Percentiles rank a stretch among this genome's conserved stretches.
phyloP scores from a whole-genome alignment of 148 eudicot genomes.

The Persicaria maculosa region DNA sequence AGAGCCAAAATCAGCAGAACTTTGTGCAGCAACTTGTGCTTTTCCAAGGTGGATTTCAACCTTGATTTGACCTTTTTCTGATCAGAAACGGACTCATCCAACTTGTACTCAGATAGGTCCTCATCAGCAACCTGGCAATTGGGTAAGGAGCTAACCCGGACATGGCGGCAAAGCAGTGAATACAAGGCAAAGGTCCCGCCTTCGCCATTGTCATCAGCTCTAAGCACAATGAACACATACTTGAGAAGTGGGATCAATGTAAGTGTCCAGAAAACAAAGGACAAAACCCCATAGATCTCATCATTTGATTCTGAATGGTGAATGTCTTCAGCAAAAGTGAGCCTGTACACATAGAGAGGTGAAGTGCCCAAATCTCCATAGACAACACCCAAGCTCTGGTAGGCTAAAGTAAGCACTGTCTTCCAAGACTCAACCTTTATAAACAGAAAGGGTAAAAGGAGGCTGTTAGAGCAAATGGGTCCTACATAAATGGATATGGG shows the following conservation, averaged over 20 bases:
- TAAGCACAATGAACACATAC: constrained; percentile 64
- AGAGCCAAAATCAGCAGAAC: constrained; percentile 52
- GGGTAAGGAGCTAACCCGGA: constrained; percentile 50
- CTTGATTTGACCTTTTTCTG: constrained; percentile 26
- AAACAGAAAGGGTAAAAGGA: neutral
- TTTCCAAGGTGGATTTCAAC: constrained; percentile 50
- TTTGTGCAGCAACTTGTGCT: constrained; percentile 37
- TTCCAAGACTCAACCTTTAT: constrained; percentile 56
- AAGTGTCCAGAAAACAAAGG: constrained; percentile 68
- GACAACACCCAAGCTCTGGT: constrained; percentile 72
- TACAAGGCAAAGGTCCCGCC: constrained; percentile 80
- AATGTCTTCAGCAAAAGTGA: constrained; percentile 72
- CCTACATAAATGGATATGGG: neutral
- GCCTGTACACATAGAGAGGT: constrained; percentile 62
- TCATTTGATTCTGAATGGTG: constrained; percentile 64
- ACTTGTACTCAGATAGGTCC: constrained; percentile 55
- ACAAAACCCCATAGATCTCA: constrained; percentile 60
- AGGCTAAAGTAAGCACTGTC: constrained; percentile 50
- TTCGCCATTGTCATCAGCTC: constrained; percentile 80
- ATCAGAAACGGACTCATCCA: constrained; percentile 22
- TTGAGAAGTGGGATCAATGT: constrained; percentile 64
- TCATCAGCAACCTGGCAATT: constrained; percentile 68
- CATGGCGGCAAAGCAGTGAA: constrained; percentile 61
- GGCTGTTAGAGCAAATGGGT: neutral
- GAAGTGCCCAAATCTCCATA: constrained; percentile 84